These are phyloP conservation scores for Uncinocarpus reesii DNA, from an alignment of 2,329 filamentous ascomycete species.

Conservation along the genomic window DNA sequence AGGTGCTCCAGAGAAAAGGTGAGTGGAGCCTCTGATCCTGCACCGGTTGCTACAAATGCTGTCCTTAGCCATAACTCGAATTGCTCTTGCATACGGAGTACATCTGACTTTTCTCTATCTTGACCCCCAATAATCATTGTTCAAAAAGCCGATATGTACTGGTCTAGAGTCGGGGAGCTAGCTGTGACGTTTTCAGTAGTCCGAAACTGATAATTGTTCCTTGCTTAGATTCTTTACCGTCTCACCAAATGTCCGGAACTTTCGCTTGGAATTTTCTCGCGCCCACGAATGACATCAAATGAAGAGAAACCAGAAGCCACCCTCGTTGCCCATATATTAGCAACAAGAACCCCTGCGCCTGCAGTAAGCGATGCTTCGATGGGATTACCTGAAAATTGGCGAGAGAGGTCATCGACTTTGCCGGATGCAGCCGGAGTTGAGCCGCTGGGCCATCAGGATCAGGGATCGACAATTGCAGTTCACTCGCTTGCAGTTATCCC, in stretches of 20 bases:
- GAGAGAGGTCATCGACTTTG: slow-evolving; percentile 33
- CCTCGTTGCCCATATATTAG: slow-evolving; percentile 67
- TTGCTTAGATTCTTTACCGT: slow-evolving; percentile 60
- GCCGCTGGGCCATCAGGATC: slow-evolving; percentile 57
- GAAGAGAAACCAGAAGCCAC: slow-evolving; percentile 50
- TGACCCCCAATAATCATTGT: no score
- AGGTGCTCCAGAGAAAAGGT: slow-evolving; percentile 52
- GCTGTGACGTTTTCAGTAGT: neutral
- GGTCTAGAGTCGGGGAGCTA: no score
- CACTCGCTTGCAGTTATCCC: slow-evolving; percentile 76
- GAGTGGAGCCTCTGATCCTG: slow-evolving; percentile 11
- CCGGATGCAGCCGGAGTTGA: slow-evolving; percentile 31
- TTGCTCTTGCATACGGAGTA: neutral
- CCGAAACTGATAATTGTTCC: slow-evolving; percentile 6
- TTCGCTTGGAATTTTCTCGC: slow-evolving; percentile 68
- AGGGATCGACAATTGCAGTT: slow-evolving; percentile 63
- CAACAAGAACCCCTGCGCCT: slow-evolving; percentile 55
- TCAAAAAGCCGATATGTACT: no score
- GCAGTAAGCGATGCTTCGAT: slow-evolving; percentile 67
- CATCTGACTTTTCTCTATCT: neutral
- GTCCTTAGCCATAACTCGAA: neutral
- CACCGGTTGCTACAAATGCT: neutral
- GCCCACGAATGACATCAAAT: slow-evolving; percentile 42
- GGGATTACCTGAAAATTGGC: slow-evolving; percentile 60
- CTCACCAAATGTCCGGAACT: slow-evolving; percentile 65